Conservation (phyloP, 306 rosid species). For the Citrullus amarus region DNA sequence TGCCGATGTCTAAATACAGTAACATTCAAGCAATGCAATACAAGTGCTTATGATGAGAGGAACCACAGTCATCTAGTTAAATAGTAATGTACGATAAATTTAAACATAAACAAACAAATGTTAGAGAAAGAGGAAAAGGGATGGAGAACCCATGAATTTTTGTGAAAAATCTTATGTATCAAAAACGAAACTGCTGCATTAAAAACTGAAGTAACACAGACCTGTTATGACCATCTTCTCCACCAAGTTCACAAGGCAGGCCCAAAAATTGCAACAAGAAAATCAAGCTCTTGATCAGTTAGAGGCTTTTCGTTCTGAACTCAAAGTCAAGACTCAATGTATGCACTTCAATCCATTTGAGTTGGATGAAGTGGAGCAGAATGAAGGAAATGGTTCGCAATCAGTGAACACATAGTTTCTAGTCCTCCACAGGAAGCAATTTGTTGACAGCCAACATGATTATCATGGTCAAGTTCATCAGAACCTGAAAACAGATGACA, state of each 20-base stretch:
- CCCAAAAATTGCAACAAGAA: constrained; percentile 97
- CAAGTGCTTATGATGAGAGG: not conserved
- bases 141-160: not conserved
- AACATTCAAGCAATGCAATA: not conserved
- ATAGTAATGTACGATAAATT: not conserved
- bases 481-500: constrained; percentile 47
- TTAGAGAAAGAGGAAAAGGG: not conserved
- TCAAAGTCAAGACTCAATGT: constrained; percentile 22
- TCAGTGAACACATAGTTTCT: constrained; percentile 78
- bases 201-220: constrained; percentile 15
- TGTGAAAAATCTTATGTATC: not conserved
- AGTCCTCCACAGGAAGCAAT: constrained; percentile 82
- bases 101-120: not conserved
- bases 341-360: constrained; percentile 26
- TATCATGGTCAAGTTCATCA: constrained; percentile 95
- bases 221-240: constrained; percentile 92
- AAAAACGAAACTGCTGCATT: not conserved
- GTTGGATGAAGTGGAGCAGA: constrained; percentile 41
- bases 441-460: constrained; percentile 83
- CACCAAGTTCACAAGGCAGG: constrained; percentile 88
- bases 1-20: not conserved
- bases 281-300: constrained; percentile 76
- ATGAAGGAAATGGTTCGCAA: constrained; percentile 82
- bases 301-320: constrained; percentile 44
- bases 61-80: not conserved